Conservation (phyloP, 129 eudicot genomes). For the Daucus carota region DNA sequence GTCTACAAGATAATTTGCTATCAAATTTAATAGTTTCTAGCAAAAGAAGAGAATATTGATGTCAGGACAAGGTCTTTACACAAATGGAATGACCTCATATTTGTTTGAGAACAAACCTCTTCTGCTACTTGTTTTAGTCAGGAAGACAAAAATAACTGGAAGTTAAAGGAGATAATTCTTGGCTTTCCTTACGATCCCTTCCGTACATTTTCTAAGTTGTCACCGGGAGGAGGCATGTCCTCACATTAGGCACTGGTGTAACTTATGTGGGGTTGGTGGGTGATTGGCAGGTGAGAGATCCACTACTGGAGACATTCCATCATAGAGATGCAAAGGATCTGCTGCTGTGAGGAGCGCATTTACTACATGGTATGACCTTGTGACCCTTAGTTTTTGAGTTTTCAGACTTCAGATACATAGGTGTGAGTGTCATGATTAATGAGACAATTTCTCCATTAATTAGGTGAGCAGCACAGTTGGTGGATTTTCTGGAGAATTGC, state of each 20-base stretch:
- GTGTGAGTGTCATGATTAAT: slow-evolving; percentile 25
- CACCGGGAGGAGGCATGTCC: background rate
- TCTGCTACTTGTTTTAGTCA: background rate
- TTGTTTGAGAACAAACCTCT: background rate
- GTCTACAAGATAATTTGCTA: background rate
- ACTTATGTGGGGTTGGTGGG: slow-evolving; percentile 61
- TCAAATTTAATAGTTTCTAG: background rate
- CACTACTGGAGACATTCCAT: slow-evolving; percentile 52
- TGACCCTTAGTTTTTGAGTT: slow-evolving; percentile 21
- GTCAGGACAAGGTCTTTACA: background rate
- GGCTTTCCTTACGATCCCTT: background rate
- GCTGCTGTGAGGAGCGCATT: slow-evolving; percentile 50
- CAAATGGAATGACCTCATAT: background rate
- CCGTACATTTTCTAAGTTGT: slow-evolving; percentile 14
- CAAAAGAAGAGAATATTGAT: background rate
- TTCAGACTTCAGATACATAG: slow-evolving; percentile 10
- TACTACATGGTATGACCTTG: slow-evolving; percentile 60
- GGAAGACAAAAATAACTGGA: background rate
- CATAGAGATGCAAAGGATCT: slow-evolving; percentile 37
- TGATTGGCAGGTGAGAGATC: slow-evolving; percentile 87
- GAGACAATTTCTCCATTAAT: slow-evolving; percentile 31
- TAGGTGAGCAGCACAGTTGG: slow-evolving; percentile 44
- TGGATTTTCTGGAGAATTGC: slow-evolving; percentile 45
- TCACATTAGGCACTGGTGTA: slow-evolving; percentile 11
- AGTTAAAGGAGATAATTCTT: background rate